Percentiles rank a stretch among this genome's conserved stretches.
These are phyloP conservation scores for Ciborinia camelliae DNA, from an alignment of 2,329 filamentous ascomycete species.

Conservation along the genomic window DNA sequence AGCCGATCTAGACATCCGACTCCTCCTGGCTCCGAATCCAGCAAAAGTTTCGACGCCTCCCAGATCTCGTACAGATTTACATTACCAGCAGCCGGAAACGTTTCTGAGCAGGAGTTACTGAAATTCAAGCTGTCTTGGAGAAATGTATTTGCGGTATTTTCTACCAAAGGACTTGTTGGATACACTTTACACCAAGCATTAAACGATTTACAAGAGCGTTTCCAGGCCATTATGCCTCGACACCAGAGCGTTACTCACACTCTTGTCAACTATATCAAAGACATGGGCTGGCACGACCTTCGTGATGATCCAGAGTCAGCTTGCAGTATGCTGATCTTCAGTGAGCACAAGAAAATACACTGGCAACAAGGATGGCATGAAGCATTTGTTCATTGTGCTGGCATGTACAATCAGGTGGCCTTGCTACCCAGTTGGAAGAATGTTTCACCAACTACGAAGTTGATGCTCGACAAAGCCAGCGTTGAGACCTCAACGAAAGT, in stretches of 20 bases:
- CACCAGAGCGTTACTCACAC: slow-evolving; percentile 39
- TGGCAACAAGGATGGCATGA: slow-evolving; percentile 68
- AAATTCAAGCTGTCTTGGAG: slow-evolving; percentile 63
- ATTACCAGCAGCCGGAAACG: slow-evolving; percentile 54
- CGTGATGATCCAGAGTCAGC: slow-evolving; percentile 58
- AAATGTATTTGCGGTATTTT: slow-evolving; percentile 65
- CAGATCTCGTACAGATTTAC: slow-evolving; percentile 61
- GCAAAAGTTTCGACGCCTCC: slow-evolving; percentile 19
- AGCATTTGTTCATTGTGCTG: slow-evolving; percentile 63
- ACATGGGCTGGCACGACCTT: slow-evolving; percentile 60
- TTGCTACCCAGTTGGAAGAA: slow-evolving; percentile 53
- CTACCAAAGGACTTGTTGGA: slow-evolving; percentile 62
- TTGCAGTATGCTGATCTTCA: slow-evolving; percentile 61
- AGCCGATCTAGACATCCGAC: background rate
- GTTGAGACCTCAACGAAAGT: slow-evolving; percentile 61
- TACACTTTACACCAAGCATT: slow-evolving; percentile 61
- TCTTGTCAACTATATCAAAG: slow-evolving; percentile 55
- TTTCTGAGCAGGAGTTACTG: slow-evolving; percentile 48
- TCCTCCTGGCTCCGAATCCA: slow-evolving; percentile 14
- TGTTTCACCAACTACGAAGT: slow-evolving; percentile 59
- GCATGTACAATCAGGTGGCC: slow-evolving; percentile 57
- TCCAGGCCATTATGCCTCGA: slow-evolving; percentile 54
- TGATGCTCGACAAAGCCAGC: slow-evolving; percentile 58
- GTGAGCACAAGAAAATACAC: slow-evolving; percentile 55
- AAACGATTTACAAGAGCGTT: slow-evolving; percentile 57